phyloP scores from a whole-genome alignment of 768 basidiomycete species.

The Amanita exitialis region DNA sequence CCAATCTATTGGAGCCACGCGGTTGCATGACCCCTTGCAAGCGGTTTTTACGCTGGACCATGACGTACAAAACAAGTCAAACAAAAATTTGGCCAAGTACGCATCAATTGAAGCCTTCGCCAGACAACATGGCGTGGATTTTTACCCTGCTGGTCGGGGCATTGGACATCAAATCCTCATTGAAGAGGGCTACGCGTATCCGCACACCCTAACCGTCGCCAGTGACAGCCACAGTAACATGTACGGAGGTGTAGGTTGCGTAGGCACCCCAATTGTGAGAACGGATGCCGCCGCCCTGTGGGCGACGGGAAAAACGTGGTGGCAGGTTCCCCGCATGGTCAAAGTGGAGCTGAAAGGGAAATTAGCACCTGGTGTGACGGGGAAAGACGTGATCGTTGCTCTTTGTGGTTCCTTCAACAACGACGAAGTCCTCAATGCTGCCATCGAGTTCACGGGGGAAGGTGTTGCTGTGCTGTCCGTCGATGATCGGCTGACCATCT shows the following conservation, averaged over 20 bases:
- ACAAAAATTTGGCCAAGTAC: slow-evolving; percentile 90
- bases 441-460: slow-evolving; percentile 91
- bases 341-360: slow-evolving; percentile 84
- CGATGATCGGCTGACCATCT: slow-evolving; percentile 91
- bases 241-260: slow-evolving; percentile 96
- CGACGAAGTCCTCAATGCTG: slow-evolving; percentile 94
- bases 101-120: slow-evolving; percentile 87
- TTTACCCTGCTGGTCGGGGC: slow-evolving; percentile 94
- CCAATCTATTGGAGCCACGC: slow-evolving; percentile 86
- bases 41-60: slow-evolving; percentile 97
- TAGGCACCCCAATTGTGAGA: slow-evolving; percentile 95
- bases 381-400: slow-evolving; percentile 97
- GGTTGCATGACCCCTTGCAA: slow-evolving; percentile 71
- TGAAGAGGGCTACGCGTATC: slow-evolving; percentile 98
- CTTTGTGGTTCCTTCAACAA: slow-evolving; percentile 93
- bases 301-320: slow-evolving; percentile 99
- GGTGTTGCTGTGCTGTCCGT: slow-evolving; percentile 71
- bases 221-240: slow-evolving; percentile 97
- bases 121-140: slow-evolving; percentile 76
- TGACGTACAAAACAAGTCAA: slow-evolving; percentile 92
- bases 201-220: slow-evolving; percentile 89
- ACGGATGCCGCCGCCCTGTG: slow-evolving; percentile 93
- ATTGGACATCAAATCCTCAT: slow-evolving; percentile 97
- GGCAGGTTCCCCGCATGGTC: slow-evolving; percentile 97
- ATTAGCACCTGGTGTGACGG: slow-evolving; percentile 84